Evolutionary conservation across 495 filamentous ascomycete genomes (phyloP), one percentile per base, ranked within the genome.

Genomic region (Lepidopterella palustris): DNA sequence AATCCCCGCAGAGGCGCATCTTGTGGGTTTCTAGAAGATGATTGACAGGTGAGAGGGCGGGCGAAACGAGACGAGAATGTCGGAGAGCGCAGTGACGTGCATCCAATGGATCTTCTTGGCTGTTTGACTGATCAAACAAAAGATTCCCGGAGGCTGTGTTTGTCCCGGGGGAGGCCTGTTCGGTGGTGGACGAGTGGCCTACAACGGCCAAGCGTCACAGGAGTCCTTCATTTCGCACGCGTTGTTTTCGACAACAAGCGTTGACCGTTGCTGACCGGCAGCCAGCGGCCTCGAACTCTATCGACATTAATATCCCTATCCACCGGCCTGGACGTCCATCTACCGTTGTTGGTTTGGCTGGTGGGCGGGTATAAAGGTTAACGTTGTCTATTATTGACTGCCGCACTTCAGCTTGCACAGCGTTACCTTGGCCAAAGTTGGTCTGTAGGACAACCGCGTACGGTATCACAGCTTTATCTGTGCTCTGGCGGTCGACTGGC

Each of bases 141-240:
- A 18, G 25, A 27, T 27, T 24, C 18, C 47, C 21, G 47, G 20
- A 50, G n/a, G 47, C 47, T 21, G 15, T 31, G 15, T 23, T 32
- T 32, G 25, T 28, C 28, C 25, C 24, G 15, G 31, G 51, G 27
- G 51, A 50, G 31, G 27, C 51, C 51, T 24, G 50, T 8, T 13
- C 50, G 26, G 10, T 31, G 50, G 25, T 24, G 11, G 3, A 24
- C 21, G 47, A 28, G 2, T 13, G 20, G 3, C 47, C 50, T 54
- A 47, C 28, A 49, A 24, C 20, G 58, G 53, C 47, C n/a, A 47
- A 51, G 58, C 45, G 24, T 21, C 10, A 11, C 10, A 21, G 45
- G 21, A 49, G n/a, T 27, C 50, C 55, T 53, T 62, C 60, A 57
- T 59, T 59, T 62, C 54, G 49, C 15, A 60, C 63, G 63, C 59